These are phyloP conservation scores for Oryza brachyantha DNA, from an alignment of 176 grass and related monocot species.

Conservation along the genomic window DNA sequence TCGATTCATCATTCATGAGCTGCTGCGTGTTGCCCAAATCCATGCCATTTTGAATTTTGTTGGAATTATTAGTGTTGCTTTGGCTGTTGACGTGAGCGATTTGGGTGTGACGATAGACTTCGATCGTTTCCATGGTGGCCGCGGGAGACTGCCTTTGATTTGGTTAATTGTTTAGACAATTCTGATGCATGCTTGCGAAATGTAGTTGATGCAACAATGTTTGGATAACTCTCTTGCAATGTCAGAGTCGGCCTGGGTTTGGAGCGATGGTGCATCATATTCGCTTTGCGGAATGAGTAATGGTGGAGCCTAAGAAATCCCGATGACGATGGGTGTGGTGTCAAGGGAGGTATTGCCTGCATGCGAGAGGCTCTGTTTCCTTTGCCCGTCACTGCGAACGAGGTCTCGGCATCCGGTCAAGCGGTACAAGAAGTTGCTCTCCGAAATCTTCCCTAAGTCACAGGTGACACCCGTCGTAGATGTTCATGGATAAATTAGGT, in stretches of 20 bases:
- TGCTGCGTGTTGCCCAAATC: not conserved
- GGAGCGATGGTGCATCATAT: not conserved
- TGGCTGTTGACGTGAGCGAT: not conserved
- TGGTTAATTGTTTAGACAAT: not conserved
- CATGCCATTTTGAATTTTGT: not conserved
- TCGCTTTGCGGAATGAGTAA: slow-evolving; percentile 5
- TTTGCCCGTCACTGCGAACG: slow-evolving; percentile 69
- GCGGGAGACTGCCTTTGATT: not conserved
- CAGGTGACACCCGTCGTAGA: slow-evolving; percentile 40
- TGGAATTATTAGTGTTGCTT: not conserved
- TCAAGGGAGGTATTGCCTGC: slow-evolving; percentile 57
- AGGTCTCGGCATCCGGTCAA: slow-evolving; percentile 85
- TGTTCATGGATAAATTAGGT: not conserved
- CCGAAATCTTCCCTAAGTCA: slow-evolving; percentile 73
- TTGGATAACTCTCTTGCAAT: not conserved
- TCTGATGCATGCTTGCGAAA: not conserved
- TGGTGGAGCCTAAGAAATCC: slow-evolving; percentile 20
- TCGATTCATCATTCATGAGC: not conserved
- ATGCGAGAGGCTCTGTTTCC: slow-evolving; percentile 78
- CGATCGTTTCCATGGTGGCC: not conserved
- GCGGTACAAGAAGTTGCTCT: slow-evolving; percentile 85
- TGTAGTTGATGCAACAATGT: not conserved
- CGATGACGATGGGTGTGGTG: slow-evolving; percentile 59
- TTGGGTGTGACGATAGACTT: not conserved
- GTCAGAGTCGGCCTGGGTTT: not conserved